phyloP scores from a whole-genome alignment of 1,139 yeast species.

The Yamadazyma sp. region DNA sequence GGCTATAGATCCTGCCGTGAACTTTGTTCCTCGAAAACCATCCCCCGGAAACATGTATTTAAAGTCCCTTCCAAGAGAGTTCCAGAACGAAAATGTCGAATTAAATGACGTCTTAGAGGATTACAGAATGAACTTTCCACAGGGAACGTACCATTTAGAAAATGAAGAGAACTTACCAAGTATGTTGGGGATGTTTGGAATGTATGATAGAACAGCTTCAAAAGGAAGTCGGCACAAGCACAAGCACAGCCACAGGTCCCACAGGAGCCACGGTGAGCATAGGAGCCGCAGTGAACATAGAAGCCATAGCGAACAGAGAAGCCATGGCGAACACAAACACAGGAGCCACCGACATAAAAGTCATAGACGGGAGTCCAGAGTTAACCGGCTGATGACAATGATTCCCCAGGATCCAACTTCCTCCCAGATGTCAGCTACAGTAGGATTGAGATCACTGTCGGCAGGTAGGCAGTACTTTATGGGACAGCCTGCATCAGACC shows the following conservation, averaged over 20 bases:
- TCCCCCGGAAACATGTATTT: neutral
- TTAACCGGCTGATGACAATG: no score
- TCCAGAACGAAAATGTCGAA: neutral
- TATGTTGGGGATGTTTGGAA: neutral
- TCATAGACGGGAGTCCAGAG: neutral
- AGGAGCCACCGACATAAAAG: neutral
- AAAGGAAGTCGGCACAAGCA: conserved; percentile 4
- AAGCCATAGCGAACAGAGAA: neutral
- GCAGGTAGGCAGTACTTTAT: no score
- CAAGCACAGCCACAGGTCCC: conserved; percentile 5
- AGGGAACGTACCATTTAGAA: neutral
- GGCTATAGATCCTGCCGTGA: no score
- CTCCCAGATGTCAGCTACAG: no score
- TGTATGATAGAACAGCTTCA: neutral
- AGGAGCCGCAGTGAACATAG: neutral
- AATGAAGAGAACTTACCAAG: neutral
- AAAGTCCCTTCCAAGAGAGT: conserved; percentile 1
- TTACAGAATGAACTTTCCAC: neutral
- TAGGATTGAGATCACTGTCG: no score
- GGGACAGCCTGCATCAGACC: no score
- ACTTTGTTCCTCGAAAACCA: neutral
- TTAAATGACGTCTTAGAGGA: neutral
- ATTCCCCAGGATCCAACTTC: no score
- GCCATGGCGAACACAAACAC: neutral
- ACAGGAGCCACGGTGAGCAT: conserved; percentile 3